Conservation (phyloP, 345 rosid species). For the Gossypium herbaceum region DNA sequence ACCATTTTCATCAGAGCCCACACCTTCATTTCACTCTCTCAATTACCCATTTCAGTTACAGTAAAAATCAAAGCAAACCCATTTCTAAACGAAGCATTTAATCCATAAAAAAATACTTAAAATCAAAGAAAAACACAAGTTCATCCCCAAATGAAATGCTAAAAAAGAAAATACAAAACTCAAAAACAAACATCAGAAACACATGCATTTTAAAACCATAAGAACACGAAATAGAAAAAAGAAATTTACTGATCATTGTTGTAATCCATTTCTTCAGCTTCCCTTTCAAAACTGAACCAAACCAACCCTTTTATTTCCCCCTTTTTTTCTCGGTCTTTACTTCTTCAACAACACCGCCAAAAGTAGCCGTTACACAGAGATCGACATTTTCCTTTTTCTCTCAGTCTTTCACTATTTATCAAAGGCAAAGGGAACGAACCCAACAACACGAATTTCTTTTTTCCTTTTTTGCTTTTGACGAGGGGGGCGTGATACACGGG, state of each 20-base stretch:
- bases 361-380: slow-evolving; percentile 19
- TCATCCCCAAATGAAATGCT: too few species aligned
- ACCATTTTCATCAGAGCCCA: slow-evolving; percentile 22
- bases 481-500: slow-evolving; percentile 1
- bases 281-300: not conserved
- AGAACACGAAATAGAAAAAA: not conserved
- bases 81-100: not conserved
- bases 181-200: not conserved
- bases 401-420: not conserved
- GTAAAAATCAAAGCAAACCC: slow-evolving; percentile 9
- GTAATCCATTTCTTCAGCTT: slow-evolving; percentile 10
- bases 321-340: not conserved
- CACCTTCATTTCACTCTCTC: slow-evolving; percentile 8
- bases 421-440: not conserved
- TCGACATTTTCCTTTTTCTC: not conserved
- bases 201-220: not conserved
- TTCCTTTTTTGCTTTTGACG: not conserved
- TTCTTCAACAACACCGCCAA: not conserved
- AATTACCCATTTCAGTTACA: slow-evolving; percentile 14
- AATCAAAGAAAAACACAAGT: not conserved
- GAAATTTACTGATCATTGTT: slow-evolving; percentile 6
- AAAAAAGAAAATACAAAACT: too few species aligned
- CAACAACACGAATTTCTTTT: not conserved
- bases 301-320: not conserved
- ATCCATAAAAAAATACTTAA: not conserved